Conservation (phyloP, 495 filamentous ascomycete genomes). For the Annulohypoxylon stygium region DNA sequence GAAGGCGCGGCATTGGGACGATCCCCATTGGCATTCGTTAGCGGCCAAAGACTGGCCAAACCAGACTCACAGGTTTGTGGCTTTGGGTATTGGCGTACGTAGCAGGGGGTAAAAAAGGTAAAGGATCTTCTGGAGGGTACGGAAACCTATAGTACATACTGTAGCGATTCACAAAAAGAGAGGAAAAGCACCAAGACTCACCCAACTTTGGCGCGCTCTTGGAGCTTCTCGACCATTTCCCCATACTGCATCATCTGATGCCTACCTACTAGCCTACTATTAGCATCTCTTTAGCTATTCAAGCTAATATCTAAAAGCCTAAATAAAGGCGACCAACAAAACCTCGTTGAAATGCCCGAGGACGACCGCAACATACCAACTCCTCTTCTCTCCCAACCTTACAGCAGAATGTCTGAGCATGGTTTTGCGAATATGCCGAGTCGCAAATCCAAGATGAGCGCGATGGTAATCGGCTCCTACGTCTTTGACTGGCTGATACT, state of each 20-base stretch:
- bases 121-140: constrained; percentile 19
- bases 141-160: constrained; percentile 1
- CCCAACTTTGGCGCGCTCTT: constrained; percentile 14
- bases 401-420: constrained; percentile 51
- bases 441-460: constrained; percentile 45
- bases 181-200: background rate
- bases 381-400: constrained; percentile 44
- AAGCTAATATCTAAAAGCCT: constrained; percentile 20
- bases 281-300: background rate
- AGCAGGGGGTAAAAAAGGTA: background rate
- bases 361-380: constrained; percentile 33
- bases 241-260: constrained; percentile 16
- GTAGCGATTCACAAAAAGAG: constrained; percentile 3
- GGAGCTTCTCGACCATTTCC: constrained; percentile 1
- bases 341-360: constrained; percentile 43
- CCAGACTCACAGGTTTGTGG: constrained; percentile 17
- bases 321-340: constrained; percentile 27
- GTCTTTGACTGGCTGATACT: constrained; percentile 64
- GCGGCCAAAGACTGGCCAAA: constrained; percentile 33
- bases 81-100: constrained; percentile 24
- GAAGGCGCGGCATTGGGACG: constrained; percentile 43
- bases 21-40: constrained; percentile 44
- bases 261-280: background rate
- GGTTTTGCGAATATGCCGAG: constrained; percentile 24
- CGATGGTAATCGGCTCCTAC: constrained; percentile 57